Evolutionary conservation across 2,329 filamentous ascomycete species (phyloP), one percentile per base, ranked within the genome.

Genomic region (Malbranchea cinnamomea): DNA sequence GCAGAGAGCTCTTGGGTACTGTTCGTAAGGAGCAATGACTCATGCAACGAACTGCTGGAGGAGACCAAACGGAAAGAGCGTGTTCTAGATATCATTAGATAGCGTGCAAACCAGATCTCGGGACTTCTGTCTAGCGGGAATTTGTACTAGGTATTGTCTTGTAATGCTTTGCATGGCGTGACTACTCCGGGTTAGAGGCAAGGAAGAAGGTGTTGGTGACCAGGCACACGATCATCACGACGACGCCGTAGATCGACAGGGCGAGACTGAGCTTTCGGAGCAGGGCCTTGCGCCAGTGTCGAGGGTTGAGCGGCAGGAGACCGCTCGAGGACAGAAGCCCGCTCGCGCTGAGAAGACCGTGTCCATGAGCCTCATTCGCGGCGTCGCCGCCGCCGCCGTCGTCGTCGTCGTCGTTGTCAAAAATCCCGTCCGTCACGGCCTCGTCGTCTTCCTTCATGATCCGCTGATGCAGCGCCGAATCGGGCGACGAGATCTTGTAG

Each of bases 401-500:
- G 9, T 38, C 34, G n/a, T 47, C 42, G 1, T 53, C 47, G 6
- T 47, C 47, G 6, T 47, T 42, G 16, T 45, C 45, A 14, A 41
- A 42, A 3, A 46, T 48, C 9, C 44, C 53, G 9, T 55, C 50
- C 17, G 56, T 48, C 37, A 71, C 59, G 15, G 65, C 65, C 28
- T 79, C 77, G 44, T 95, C 89, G 41, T 94, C 83, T 46, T 89
- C 84, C 52, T 95, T 95, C 38, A 83, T 63, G 6, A 95, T 62
- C 9, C 78, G 72, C 50, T 93, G 87, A 44, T 94, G 84, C 38
- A 87, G 74, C 16, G 76, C 68, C 25, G 81, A 87, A 32, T 93
- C 78, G 0, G 89, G 89, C 14, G 82, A 74, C 8, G 83, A 91
- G 36, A 98, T 95, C 57, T 95, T 95, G 60, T 95, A 98, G 56